phyloP scores from a whole-genome alignment of 177 flowering plant species.

The Tripterygium wilfordii region DNA sequence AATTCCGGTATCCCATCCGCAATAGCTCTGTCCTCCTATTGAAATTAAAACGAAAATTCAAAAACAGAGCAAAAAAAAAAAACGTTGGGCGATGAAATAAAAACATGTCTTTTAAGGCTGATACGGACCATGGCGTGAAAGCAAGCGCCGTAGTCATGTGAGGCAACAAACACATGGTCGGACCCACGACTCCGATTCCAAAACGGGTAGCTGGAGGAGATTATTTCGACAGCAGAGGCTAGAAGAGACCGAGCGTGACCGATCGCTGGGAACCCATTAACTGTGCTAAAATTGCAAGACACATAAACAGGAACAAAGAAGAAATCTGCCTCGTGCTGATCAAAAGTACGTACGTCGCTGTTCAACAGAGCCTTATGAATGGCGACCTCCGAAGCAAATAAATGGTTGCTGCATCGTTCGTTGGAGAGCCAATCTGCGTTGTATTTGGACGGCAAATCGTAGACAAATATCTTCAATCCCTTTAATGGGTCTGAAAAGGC shows the following conservation, averaged over 20 bases:
- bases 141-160: slow-evolving; percentile 93
- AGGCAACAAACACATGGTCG: slow-evolving; percentile 93
- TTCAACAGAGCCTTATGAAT: slow-evolving; percentile 57
- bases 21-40: slow-evolving; percentile 76
- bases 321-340: slow-evolving; percentile 82
- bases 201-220: slow-evolving; percentile 54
- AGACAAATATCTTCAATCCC: slow-evolving; percentile 55
- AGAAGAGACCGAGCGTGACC: slow-evolving; percentile 71
- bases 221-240: slow-evolving; percentile 45
- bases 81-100: no score
- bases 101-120: not conserved
- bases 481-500: slow-evolving; percentile 19
- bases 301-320: slow-evolving; percentile 96
- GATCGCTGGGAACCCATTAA: slow-evolving; percentile 84
- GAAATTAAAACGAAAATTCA: slow-evolving; percentile 8
- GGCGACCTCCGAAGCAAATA: slow-evolving; percentile 92
- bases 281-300: slow-evolving; percentile 87
- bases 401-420: slow-evolving; percentile 62
- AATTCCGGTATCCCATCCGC: slow-evolving; percentile 73
- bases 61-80: no score
- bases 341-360: slow-evolving; percentile 34
- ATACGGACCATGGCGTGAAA: slow-evolving; percentile 80
- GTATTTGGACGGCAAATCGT: slow-evolving; percentile 74
- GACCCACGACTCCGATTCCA: slow-evolving; percentile 86
- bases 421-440: slow-evolving; percentile 67